Conservation (phyloP, 768 basidiomycete species). For the Amanita fuliginea region DNA sequence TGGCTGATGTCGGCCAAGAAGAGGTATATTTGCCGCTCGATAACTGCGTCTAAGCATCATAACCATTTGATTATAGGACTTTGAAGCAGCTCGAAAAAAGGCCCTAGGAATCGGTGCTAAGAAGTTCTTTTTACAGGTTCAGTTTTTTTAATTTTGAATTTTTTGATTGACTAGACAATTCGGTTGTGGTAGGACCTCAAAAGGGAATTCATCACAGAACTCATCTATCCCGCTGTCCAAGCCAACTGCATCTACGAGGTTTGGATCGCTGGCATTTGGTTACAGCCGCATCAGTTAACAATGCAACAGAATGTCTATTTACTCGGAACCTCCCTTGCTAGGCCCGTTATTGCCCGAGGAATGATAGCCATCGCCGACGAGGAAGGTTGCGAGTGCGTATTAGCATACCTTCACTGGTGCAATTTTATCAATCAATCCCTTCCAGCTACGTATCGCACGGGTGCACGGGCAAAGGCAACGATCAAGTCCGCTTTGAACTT, state of each 20-base stretch:
- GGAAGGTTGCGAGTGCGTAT: conserved; percentile 96
- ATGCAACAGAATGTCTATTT: conserved; percentile 78
- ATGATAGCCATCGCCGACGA: conserved; percentile 91
- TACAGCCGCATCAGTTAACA: conserved; percentile 2
- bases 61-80: conserved; percentile 51
- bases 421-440: neutral
- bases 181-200: conserved; percentile 60
- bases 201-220: conserved; percentile 88
- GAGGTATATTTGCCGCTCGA: conserved; percentile 36
- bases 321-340: conserved; percentile 93
- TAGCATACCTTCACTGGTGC: conserved; percentile 4
- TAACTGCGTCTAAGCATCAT: conserved; percentile 1
- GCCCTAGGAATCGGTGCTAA: conserved; percentile 89
- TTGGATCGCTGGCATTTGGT: conserved; percentile 8
- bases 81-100: conserved; percentile 82
- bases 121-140: conserved; percentile 86
- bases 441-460: conserved; percentile 90
- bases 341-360: conserved; percentile 96
- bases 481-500: conserved; percentile 98
- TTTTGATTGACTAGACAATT: neutral
- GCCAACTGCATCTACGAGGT: conserved; percentile 99
- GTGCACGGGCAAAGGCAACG: conserved; percentile 99
- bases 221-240: conserved; percentile 97
- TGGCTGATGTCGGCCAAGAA: conserved; percentile 92
- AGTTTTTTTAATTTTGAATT: neutral